Percentiles rank a stretch among this genome's conserved stretches.
These are phyloP conservation scores for Tricholoma furcatifolium DNA, from an alignment of 768 basidiomycete genomes.

Conservation along the genomic window DNA sequence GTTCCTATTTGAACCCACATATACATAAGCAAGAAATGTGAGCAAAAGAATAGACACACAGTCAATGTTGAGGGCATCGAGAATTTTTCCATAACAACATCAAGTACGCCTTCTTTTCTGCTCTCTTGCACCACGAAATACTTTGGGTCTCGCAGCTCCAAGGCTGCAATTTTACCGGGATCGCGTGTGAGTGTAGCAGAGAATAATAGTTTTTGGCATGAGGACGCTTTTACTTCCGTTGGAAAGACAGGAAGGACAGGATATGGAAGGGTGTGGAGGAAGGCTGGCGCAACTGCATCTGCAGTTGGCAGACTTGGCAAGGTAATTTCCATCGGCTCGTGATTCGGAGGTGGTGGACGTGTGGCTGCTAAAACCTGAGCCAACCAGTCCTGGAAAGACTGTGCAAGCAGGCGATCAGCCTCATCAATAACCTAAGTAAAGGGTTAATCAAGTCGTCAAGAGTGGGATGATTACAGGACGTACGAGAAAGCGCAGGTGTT, in stretches of 20 bases:
- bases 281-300: constrained; percentile 66
- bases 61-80: constrained; percentile 77
- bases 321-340: not conserved
- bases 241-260: constrained; percentile 46
- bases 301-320: constrained; percentile 18
- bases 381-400: constrained; percentile 97
- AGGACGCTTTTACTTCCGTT: constrained; percentile 55
- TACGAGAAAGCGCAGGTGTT: constrained; percentile 94
- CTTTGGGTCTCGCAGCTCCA: constrained; percentile 75
- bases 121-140: constrained; percentile 83
- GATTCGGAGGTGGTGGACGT: constrained; percentile 26
- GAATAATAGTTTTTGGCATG: constrained; percentile 94
- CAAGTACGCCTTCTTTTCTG: constrained; percentile 39
- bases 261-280: constrained; percentile 40
- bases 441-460: not conserved
- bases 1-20: constrained; percentile 55
- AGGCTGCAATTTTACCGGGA: constrained; percentile 86
- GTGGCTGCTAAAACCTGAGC: constrained; percentile 79
- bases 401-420: constrained; percentile 92
- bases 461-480: constrained; percentile 22
- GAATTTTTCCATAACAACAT: constrained; percentile 71
- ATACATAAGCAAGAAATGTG: not conserved
- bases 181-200: constrained; percentile 95
- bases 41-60: constrained; percentile 38
- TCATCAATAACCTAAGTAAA: constrained; percentile 85